A percentile compares a stretch with the other conserved stretches of the same genome.
These are phyloP conservation scores for Saccharomycopsis hybrid DNA, from an alignment of 1,139 yeast genomes.

Conservation along the genomic window DNA sequence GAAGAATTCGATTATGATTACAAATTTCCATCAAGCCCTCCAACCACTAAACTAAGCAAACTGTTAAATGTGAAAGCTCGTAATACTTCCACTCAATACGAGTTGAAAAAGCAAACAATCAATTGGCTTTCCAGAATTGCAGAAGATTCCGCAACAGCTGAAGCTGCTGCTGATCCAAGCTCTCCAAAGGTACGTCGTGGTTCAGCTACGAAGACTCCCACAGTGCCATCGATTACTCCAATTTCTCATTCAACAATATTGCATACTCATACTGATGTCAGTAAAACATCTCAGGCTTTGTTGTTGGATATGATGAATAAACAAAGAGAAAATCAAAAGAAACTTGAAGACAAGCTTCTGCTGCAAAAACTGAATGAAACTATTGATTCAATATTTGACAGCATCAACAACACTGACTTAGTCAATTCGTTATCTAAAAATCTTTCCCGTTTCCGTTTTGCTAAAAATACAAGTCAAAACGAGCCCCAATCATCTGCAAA, in stretches of 20 bases:
- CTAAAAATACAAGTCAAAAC: background rate
- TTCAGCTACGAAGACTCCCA: background rate
- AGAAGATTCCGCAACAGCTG: background rate
- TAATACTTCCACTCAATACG: slow-evolving; percentile 2
- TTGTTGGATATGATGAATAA: slow-evolving; percentile 19
- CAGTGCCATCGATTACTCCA: slow-evolving; percentile 11
- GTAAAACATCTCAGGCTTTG: slow-evolving; percentile 16
- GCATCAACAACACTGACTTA: background rate
- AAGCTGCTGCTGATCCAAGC: background rate
- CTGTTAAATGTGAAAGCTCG: background rate
- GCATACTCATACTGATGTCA: slow-evolving; percentile 7
- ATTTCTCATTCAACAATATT: slow-evolving; percentile 10
- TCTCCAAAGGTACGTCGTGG: background rate
- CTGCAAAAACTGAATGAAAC: no score
- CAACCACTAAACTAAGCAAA: slow-evolving; percentile 4
- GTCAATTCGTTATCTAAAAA: slow-evolving; percentile 8
- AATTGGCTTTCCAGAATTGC: slow-evolving; percentile 14
- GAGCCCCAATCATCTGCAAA: background rate
- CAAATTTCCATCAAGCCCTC: slow-evolving; percentile 6
- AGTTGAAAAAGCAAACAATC: slow-evolving; percentile 11
- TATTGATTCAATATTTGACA: no score
- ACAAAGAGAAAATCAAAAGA: slow-evolving; percentile 11
- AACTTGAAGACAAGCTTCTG: background rate
- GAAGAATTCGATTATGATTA: slow-evolving; percentile 3
- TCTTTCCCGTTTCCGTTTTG: background rate